Evolutionary conservation across 2,329 filamentous ascomycete genomes (phyloP).

Genomic region (Emmonsia crescens): DNA sequence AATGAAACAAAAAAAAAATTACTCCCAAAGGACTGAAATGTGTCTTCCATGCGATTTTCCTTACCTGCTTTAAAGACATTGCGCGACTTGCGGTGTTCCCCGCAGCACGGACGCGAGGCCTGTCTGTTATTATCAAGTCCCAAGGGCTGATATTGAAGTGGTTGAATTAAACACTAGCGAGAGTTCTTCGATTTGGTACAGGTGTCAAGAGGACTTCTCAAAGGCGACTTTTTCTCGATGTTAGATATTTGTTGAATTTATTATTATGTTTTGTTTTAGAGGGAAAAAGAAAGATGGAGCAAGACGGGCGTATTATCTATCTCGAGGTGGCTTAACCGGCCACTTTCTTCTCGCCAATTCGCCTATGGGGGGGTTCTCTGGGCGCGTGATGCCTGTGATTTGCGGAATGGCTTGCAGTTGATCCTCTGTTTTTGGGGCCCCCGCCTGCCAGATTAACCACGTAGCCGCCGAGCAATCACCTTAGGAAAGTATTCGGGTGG

Average conservation of each 20-base stretch:
- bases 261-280: background rate
- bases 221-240: background rate
- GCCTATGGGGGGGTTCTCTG: background rate
- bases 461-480: background rate
- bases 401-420: slow-evolving; percentile 4
- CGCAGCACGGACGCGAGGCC: background rate
- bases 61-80: slow-evolving; percentile 19
- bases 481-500: background rate
- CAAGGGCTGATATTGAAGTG: background rate
- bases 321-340: background rate
- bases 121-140: background rate
- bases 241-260: background rate
- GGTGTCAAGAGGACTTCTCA: background rate
- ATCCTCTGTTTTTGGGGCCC: background rate
- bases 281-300: background rate
- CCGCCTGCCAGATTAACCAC: slow-evolving; percentile 1
- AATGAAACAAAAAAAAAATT: background rate
- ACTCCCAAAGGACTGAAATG: background rate
- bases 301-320: background rate
- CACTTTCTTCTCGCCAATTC: background rate
- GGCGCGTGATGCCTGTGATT: slow-evolving; percentile 9
- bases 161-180: background rate
- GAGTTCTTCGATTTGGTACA: background rate
- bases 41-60: background rate
- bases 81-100: background rate